phyloP scores from a whole-genome alignment of 1,284 basidiomycete genomes.

The Ustilago shanxiensis region DNA sequence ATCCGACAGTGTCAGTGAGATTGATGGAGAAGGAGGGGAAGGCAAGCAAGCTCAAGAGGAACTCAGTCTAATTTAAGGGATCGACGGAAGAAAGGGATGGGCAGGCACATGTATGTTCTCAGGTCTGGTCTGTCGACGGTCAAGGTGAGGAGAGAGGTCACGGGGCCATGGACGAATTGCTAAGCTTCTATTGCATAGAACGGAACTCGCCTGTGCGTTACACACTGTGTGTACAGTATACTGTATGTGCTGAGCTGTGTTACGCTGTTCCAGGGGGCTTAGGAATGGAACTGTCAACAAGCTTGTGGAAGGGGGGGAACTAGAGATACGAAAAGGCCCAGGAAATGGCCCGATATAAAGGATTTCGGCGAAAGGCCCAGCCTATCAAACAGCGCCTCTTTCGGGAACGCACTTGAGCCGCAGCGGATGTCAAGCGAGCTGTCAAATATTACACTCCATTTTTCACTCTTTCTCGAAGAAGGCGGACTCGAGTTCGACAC shows the following conservation, averaged over 20 bases:
- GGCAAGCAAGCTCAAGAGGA: background rate
- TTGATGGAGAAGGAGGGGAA: background rate
- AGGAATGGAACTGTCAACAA: background rate
- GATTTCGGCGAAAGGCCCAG: conserved; percentile 50
- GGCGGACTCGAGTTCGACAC: no score
- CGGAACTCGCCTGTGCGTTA: no score
- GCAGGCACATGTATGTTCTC: background rate
- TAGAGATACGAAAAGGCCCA: conserved; percentile 31
- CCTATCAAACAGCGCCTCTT: conserved; percentile 21
- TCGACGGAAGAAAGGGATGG: background rate
- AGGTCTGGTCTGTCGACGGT: background rate
- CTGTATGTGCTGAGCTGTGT: background rate
- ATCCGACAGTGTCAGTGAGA: background rate
- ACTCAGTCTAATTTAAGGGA: background rate
- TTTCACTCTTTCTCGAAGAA: no score
- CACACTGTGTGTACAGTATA: no score
- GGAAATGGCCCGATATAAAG: conserved; percentile 32
- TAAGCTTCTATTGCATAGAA: background rate
- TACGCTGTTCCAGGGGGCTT: background rate
- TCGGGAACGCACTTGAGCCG: background rate
- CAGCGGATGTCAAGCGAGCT: conserved; percentile 9
- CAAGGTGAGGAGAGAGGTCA: background rate
- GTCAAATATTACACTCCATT: no score
- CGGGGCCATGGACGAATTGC: background rate
- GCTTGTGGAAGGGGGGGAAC: background rate